These are phyloP conservation scores for Boletellus ananiceps DNA, from an alignment of 768 basidiomycete genomes.

Conservation along the genomic window DNA sequence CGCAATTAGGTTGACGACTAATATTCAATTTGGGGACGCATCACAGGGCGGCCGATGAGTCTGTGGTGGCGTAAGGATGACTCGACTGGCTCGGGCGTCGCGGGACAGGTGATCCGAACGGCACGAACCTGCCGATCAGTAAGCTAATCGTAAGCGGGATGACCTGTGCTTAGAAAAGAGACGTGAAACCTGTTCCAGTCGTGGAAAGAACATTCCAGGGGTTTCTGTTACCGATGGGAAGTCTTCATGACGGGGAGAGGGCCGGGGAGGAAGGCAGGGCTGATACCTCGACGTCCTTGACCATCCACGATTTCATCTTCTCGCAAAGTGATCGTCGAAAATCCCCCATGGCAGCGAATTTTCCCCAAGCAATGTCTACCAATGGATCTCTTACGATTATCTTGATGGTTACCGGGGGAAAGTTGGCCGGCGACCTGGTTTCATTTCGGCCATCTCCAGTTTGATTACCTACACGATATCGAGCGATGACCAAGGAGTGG, in stretches of 20 bases:
- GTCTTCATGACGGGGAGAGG: too few species aligned
- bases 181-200: neutral
- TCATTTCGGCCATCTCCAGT: constrained; percentile 28
- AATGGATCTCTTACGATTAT: constrained; percentile 1
- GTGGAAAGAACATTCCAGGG: neutral
- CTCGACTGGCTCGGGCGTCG: neutral
- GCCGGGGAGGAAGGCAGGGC: neutral
- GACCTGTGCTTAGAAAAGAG: neutral
- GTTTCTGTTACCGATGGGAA: neutral
- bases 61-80: neutral
- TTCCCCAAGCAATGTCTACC: neutral
- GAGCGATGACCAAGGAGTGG: constrained; percentile 3
- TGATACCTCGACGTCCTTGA: neutral
- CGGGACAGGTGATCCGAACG: neutral
- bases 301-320: constrained; percentile 3
- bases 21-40: too few species aligned
- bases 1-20: too few species aligned
- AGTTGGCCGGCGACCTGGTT: constrained; percentile 13
- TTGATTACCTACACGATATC: neutral
- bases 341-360: neutral
- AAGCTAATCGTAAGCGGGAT: neutral
- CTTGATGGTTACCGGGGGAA: constrained; percentile 4
- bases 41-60: too few species aligned
- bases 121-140: neutral
- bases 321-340: constrained; percentile 12